Percentiles rank a stretch among this genome's conserved stretches.
Evolutionary conservation across 2,329 filamentous ascomycete genomes (phyloP).

Genomic region (Colletotrichum eremochloae): DNA sequence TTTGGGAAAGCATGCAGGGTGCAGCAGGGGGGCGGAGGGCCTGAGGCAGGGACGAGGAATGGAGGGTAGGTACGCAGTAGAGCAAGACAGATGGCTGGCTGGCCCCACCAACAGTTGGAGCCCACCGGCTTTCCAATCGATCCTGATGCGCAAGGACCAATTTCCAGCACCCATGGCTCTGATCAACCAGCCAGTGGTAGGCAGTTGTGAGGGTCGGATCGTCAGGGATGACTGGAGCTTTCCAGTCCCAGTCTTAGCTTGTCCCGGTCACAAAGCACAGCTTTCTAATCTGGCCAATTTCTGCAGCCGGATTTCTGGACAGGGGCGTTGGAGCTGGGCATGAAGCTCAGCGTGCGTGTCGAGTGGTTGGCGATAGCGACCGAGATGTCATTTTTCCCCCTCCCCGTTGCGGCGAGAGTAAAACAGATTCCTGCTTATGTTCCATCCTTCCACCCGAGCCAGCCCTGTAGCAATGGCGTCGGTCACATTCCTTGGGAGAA

Average conservation of each 20-base stretch:
- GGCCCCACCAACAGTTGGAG: not conserved
- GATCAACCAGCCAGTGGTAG: not conserved
- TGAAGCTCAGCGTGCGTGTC: not conserved
- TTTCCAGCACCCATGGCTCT: constrained; percentile 18
- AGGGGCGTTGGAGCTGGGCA: not conserved
- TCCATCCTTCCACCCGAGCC: not conserved
- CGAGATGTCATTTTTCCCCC: not conserved
- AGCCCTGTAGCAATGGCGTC: constrained; percentile 1
- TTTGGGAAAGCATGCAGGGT: not conserved
- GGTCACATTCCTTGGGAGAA: constrained; percentile 1
- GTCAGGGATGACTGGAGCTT: not conserved
- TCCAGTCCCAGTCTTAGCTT: not conserved
- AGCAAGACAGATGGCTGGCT: not conserved
- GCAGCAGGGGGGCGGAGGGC: not conserved
- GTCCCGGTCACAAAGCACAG: not conserved
- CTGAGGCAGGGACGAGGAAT: constrained; percentile 6
- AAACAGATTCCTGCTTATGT: not conserved
- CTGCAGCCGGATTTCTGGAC: not conserved
- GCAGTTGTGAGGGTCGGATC: not conserved
- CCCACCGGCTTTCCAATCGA: constrained; percentile 2
- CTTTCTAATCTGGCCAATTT: not conserved
- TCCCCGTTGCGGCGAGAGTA: not conserved
- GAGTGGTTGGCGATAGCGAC: not conserved
- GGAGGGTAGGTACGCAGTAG: not conserved
- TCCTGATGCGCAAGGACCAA: constrained; percentile 26